phyloP scores from a whole-genome alignment of 371 early-diverging fungal species.

The Mortierella sp. region DNA sequence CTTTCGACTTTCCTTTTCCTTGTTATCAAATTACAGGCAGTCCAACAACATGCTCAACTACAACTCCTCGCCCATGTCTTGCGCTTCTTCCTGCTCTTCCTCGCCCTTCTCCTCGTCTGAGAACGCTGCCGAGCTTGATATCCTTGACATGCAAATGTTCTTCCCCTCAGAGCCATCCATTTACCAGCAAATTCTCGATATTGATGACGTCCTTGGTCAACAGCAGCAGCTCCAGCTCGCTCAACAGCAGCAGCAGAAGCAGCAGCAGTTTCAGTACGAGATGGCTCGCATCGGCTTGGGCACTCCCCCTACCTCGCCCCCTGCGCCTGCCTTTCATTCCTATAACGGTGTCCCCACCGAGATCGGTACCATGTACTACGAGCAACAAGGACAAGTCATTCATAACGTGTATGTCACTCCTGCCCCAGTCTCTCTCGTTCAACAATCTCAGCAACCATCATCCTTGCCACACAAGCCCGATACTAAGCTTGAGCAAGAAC shows the following conservation, averaged over 20 bases:
- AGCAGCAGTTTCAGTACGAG: constrained; percentile 31
- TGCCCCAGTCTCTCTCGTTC: constrained; percentile 19
- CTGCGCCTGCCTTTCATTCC: constrained; percentile 40
- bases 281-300: constrained; percentile 39
- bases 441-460: constrained; percentile 18
- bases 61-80: constrained; percentile 50
- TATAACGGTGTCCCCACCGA: constrained; percentile 21
- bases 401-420: constrained; percentile 44
- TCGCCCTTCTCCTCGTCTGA: constrained; percentile 51
- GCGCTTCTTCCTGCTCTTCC: constrained; percentile 50
- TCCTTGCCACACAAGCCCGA: constrained; percentile 16
- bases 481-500: constrained; percentile 34
- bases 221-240: constrained; percentile 26
- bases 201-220: constrained; percentile 22
- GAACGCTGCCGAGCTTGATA: constrained; percentile 39
- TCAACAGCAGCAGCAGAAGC: constrained; percentile 36
- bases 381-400: constrained; percentile 30
- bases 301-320: constrained; percentile 53
- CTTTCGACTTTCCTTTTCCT: neutral
- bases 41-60: constrained; percentile 31
- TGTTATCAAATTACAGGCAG: constrained; percentile 21
- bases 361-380: constrained; percentile 34
- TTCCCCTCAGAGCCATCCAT: constrained; percentile 42
- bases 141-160: constrained; percentile 52
- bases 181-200: constrained; percentile 44